These are phyloP conservation scores for Steccherinum ochraceum DNA, from an alignment of 768 basidiomycete species.

Conservation along the genomic window DNA sequence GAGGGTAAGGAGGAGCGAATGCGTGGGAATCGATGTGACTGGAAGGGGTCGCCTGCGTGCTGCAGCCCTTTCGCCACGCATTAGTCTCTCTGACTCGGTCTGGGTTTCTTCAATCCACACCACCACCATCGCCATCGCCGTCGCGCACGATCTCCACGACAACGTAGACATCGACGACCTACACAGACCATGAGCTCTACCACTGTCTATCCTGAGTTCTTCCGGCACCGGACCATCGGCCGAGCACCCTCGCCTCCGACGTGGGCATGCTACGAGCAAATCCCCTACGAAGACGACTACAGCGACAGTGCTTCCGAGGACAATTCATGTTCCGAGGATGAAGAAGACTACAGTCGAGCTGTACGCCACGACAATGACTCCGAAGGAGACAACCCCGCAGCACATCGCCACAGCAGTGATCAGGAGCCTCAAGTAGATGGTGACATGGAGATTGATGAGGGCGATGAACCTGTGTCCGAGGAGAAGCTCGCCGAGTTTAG, in stretches of 20 bases:
- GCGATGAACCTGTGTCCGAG: conserved; percentile 28
- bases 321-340: conserved; percentile 69
- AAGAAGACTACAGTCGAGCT: conserved; percentile 47
- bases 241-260: conserved; percentile 80
- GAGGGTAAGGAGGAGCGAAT: background rate
- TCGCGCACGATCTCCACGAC: background rate
- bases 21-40: background rate
- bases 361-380: conserved; percentile 20
- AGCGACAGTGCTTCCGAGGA: conserved; percentile 49
- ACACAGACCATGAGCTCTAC: conserved; percentile 17
- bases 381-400: conserved; percentile 17
- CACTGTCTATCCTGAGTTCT: conserved; percentile 36
- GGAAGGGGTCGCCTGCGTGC: background rate
- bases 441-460: conserved; percentile 49
- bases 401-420: conserved; percentile 20
- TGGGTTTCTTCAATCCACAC: background rate
- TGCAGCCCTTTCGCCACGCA: background rate
- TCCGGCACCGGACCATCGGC: conserved; percentile 65
- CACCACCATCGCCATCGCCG: background rate
- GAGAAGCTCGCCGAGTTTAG: conserved; percentile 35
- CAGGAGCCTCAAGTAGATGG: conserved; percentile 25
- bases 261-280: conserved; percentile 90
- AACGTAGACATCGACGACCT: conserved; percentile 2
- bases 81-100: background rate
- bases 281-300: conserved; percentile 61